Percentiles rank a stretch among this genome's conserved stretches.
These are phyloP conservation scores for Citrus medica DNA, from an alignment of 345 rosid species.

Conservation along the genomic window DNA sequence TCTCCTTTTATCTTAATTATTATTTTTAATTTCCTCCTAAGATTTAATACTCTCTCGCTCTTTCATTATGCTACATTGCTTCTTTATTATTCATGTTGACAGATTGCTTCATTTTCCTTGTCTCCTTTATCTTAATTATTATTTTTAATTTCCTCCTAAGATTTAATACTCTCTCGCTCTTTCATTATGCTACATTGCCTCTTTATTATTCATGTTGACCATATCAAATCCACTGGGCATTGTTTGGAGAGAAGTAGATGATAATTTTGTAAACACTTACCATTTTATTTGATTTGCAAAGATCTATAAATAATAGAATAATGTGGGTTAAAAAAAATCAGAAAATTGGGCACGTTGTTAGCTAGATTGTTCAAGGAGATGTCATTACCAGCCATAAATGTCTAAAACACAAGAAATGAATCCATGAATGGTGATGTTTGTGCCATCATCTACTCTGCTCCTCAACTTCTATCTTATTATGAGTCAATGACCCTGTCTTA, in stretches of 20 bases:
- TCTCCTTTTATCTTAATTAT: neutral
- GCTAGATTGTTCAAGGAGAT: neutral
- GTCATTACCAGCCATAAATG: neutral
- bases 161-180: neutral
- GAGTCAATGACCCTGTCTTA: too few species aligned
- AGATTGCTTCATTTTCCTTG: neutral
- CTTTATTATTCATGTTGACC: neutral
- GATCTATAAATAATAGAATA: neutral
- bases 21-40: neutral
- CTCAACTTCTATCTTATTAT: neutral
- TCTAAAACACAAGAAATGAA: neutral
- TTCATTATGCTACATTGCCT: neutral
- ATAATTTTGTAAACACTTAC: neutral
- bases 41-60: neutral
- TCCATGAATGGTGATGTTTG: neutral
- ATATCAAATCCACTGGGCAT: neutral
- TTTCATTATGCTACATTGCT: neutral
- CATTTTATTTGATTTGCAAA: neutral
- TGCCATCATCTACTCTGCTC: neutral
- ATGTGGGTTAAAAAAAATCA: neutral
- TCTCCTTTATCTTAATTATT: neutral
- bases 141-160: neutral
- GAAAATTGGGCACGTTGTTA: neutral
- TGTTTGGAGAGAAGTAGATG: neutral
- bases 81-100: neutral